Evolutionary conservation across 2,329 filamentous ascomycete genomes (phyloP).

Genomic region (Neophaeococcomyces mojaviensis): DNA sequence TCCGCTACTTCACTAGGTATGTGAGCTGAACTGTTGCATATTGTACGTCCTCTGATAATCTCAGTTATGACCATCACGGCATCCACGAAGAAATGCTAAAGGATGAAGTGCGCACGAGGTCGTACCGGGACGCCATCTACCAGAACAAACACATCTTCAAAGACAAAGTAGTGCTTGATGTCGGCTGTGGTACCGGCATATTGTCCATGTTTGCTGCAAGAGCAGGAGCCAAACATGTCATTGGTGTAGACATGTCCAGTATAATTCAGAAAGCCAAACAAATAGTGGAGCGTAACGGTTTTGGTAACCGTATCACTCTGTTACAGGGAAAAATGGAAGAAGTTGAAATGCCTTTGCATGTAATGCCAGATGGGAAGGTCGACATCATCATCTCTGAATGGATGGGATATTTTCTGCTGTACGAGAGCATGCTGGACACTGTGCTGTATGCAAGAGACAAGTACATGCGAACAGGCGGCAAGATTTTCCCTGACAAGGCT

Average conservation of each 20-base stretch:
- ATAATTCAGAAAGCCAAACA: conserved; percentile 98
- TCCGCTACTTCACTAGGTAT: conserved; percentile 98
- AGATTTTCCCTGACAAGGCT: conserved; percentile 98
- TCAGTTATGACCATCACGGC: conserved; percentile 97
- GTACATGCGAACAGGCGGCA: conserved; percentile 75
- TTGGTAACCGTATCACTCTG: conserved; percentile 92
- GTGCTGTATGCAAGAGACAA: conserved; percentile 92
- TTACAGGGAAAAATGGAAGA: conserved; percentile 99
- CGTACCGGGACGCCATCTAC: conserved; percentile 95
- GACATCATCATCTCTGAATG: conserved; percentile 99
- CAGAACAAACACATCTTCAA: conserved; percentile 93
- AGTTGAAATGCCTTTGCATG: conserved; percentile 77
- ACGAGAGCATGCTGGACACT: conserved; percentile 98
- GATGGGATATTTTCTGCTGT: conserved; percentile 99
- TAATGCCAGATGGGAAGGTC: conserved; percentile 54
- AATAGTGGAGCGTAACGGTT: conserved; percentile 86
- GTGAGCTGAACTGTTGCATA: conserved; percentile 14
- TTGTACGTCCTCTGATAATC: conserved; percentile 16
- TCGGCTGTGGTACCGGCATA: conserved; percentile 94
- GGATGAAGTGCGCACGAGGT: conserved; percentile 91
- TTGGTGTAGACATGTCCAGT: conserved; percentile 98
- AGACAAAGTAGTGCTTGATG: conserved; percentile 90
- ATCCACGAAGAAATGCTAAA: conserved; percentile 31
- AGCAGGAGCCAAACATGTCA: conserved; percentile 95
- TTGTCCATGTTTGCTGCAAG: conserved; percentile 98